phyloP scores from a whole-genome alignment of 139 green algal genomes.

The Medakamo hakoo region DNA sequence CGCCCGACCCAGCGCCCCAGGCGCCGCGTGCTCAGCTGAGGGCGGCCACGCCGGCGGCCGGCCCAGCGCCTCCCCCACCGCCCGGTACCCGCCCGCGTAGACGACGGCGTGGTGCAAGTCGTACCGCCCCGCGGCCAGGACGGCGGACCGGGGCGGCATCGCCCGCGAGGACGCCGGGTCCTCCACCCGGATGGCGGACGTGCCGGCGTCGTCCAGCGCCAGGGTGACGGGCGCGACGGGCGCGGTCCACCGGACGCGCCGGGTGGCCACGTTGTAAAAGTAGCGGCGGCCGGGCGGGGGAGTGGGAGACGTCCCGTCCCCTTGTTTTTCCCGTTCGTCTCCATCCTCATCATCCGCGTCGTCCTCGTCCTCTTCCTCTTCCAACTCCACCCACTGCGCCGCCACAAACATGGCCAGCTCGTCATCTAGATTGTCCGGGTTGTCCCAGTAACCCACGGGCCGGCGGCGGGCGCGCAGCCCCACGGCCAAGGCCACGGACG shows the following conservation, averaged over 20 bases:
- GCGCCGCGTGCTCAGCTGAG: not conserved
- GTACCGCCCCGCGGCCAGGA: conserved; percentile 17
- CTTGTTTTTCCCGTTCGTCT: not conserved
- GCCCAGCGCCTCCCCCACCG: conserved; percentile 10
- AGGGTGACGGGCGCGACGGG: conserved; percentile 5
- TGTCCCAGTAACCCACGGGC: conserved; percentile 16
- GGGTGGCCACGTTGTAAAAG: conserved; percentile 13
- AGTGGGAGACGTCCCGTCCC: not conserved
- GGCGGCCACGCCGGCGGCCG: conserved; percentile 13
- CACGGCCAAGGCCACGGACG: conserved; percentile 12
- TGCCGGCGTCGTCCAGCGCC: conserved; percentile 12
- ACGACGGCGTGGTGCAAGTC: conserved; percentile 26
- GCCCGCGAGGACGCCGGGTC: conserved; percentile 1
- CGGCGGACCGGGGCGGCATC: conserved; percentile 12
- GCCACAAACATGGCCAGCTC: conserved; percentile 20
- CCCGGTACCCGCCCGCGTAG: conserved; percentile 17
- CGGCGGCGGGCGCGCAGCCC: conserved; percentile 10
- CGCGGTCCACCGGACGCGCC: conserved; percentile 3
- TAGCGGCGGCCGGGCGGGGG: not conserved
- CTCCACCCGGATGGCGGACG: conserved; percentile 9
- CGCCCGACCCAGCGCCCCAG: not conserved
- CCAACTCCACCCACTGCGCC: conserved; percentile 14
- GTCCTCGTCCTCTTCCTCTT: not conserved
- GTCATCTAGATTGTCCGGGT: conserved; percentile 9
- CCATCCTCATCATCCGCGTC: not conserved